A percentile compares a stretch with the other conserved stretches of the same genome.
Evolutionary conservation across 176 grass and related monocot species (phyloP).

Genomic region (Dendrocalamus sinicus): DNA sequence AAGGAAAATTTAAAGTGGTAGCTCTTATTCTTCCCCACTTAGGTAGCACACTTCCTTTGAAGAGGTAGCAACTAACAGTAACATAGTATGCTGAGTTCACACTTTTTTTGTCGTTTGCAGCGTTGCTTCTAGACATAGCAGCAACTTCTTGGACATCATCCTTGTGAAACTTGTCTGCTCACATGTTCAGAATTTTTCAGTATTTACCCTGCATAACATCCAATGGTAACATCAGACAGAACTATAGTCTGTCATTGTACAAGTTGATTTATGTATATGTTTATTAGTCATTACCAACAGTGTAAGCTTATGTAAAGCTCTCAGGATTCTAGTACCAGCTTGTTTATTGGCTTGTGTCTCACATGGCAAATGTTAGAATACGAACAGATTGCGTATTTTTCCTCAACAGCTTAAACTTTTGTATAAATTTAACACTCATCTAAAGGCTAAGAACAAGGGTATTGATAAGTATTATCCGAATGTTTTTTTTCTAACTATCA

Average conservation of each 20-base stretch:
- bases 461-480: no score
- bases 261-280: neutral
- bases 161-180: neutral
- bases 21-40: neutral
- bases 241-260: neutral
- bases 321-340: neutral
- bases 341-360: neutral
- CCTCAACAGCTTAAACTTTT: no score
- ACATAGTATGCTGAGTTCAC: constrained; percentile 14
- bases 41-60: neutral
- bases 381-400: neutral
- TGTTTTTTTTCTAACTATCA: no score
- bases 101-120: no score
- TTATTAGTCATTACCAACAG: neutral
- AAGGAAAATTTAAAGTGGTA: constrained; percentile 6
- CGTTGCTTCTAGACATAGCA: no score
- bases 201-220: neutral
- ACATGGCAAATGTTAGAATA: neutral
- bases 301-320: constrained; percentile 9
- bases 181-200: neutral
- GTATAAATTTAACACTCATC: no score
- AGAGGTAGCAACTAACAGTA: neutral
- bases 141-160: no score
- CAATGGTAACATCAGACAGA: neutral
- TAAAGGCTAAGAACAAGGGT: no score